Evolutionary conservation across 2,329 filamentous ascomycete species (phyloP), one percentile per base, ranked within the genome.

Genomic region (Aspergillus sclerotialis): DNA sequence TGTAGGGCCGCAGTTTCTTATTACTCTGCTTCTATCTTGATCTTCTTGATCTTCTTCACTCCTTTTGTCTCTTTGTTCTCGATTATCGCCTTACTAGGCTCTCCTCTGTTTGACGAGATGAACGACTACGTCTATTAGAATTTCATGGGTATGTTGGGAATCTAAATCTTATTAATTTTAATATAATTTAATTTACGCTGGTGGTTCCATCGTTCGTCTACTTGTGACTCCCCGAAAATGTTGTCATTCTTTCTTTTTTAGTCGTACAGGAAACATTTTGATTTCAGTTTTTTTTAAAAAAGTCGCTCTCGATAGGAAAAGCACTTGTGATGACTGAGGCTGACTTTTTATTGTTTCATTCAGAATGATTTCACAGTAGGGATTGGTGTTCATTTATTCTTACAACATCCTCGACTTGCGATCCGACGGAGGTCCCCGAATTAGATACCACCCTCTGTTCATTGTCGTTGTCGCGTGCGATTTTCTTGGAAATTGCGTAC

Each of bases 111-210:
- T 24, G 23, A 24, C n/a, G 23, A 24, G 23, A 24, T 24, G 23
- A 24, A 24, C n/a, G 23, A 24, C 8, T 24, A 24, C n/a, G 8
- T 9, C 23, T 11, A 11, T 19, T 12, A 12, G 10, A 23, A 31
- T 31, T 12, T 31, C 19, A 43, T 40, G 30, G 42, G 44, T 46
- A 45, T 25, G 37, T 37, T n/a, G n/a, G n/a, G n/a, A n/a, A n/a
- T n/a, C n/a, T n/a, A n/a, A n/a, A n/a, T n/a, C n/a, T n/a, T n/a
- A n/a, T n/a, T n/a, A n/a, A n/a, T n/a, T n/a, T n/a, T n/a, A n/a
- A n/a, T n/a, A n/a, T n/a, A n/a, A n/a, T n/a, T 19, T 7, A n/a
- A 19, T 21, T 12, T 27, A 4, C n/a, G 10, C 12, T 30, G n/a
- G n/a, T 10, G 19, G 10, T 10, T 23, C 39, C 35, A 33, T 32